Evolutionary conservation across 1,284 basidiomycete genomes (phyloP), one percentile per base, ranked within the genome.

Genomic region (Peniophora sp.): DNA sequence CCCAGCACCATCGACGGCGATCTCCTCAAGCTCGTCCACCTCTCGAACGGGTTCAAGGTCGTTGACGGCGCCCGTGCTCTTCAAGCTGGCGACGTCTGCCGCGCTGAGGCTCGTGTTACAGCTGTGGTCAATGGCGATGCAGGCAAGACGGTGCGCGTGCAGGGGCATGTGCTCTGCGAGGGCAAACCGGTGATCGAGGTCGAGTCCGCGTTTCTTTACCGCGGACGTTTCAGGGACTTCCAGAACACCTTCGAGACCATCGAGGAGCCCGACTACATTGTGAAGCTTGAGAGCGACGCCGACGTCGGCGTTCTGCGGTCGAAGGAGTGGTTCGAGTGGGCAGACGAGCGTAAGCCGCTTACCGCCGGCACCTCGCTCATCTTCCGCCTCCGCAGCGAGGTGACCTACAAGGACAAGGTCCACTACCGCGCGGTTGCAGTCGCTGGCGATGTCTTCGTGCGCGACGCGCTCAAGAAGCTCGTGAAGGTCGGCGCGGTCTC

Each of bases 311-410:
- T 99, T 17, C 73, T 99, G 14, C 83, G 90, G 63, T 92, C 92
- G 53, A 99, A 99, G 76, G 90, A 96, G 65, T 99, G 97, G 96
- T 96, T 99, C 69, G 84, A 88, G 52, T 98, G 95, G 96, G 84
- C 89, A 52, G 85, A 96, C 62, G 85, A 90, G 50, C 74, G 83
- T 8, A 79, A 82, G 54, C 85, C 91, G 37, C 83, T 94, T 41
- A 72, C 81, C 52, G 80, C 88, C 11, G 93, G 92, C 41, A 88
- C 88, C 42, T 81, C 79, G 2, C 83, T 99, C 49, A 83, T 94
- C 58, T 97, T 99, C 89, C 87, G 89, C 56, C 76, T 90, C 57
- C 81, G 84, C 61, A 92, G 90, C 15, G 83, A 90, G 63, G 83
- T 93, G 49, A 83, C 84, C 23, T 98, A 91, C 83, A 92, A 92